Evolutionary conservation across 2,329 filamentous ascomycete species (phyloP), one percentile per base, ranked within the genome.

Genomic region (Neofusicoccum umdonicola): DNA sequence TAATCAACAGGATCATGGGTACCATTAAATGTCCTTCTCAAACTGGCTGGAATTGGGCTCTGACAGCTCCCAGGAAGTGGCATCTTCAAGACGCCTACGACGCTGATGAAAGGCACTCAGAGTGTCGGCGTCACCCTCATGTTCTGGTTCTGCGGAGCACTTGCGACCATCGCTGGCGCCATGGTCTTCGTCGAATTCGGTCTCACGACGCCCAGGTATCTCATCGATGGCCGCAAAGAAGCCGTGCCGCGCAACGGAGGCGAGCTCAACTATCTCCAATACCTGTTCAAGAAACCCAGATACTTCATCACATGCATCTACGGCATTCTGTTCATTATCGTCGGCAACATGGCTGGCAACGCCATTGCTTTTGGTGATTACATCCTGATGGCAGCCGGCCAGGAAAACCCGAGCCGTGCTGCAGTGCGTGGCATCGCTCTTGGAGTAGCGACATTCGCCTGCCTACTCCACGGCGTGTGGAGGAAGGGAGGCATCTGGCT

Each of bases 311-410:
- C 79, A 0, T 83, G 79, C 56, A 71, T 83, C 11, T 84, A 79
- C 66, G 81, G 78, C 2, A 71, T 82, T 22, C 69, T 74, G 41
- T 84, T 81, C 70, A 77, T 84, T 5, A 67, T 78, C 17, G 69
- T 84, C 6, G 82, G 81, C 13, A 84, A 83, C 66, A 79, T 83
- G 68, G 76, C 80, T 0, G 80, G 80, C 37, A 84, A 85, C 70
- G 79, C 79, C 13, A 76, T 85, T 34, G 75, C 75, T 57, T 84
- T 84, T 67, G 81, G 78, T 9, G 69, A 76, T 1, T 76, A 80
- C 54, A 72, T 79, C 11, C 60, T 76, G 44, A 66, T 71, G 19
- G 75, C 75, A 6, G 70, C 80, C 1, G 74, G 79, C 2, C 69
- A 73, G 8, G 51, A 58, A 27, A 37, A 27, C n/a, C 44, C 42